These are phyloP conservation scores for Plasmopara halstedii DNA, from an alignment of 352 stramenopile genomes.

Conservation along the genomic window DNA sequence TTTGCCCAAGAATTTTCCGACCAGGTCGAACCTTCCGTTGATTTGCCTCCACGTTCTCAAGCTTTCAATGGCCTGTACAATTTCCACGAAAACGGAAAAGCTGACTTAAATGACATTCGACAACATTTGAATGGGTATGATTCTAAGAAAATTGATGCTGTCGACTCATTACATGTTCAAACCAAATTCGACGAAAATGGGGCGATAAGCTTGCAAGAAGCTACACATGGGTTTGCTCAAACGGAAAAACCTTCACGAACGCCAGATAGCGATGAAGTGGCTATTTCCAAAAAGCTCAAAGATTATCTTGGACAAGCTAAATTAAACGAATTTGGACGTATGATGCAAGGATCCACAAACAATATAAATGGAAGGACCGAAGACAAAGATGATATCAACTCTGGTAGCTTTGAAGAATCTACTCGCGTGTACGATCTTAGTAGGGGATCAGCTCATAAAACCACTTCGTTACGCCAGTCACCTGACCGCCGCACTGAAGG, in stretches of 20 bases:
- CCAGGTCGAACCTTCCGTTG: constrained; percentile 5
- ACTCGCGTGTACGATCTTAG: constrained; percentile 8
- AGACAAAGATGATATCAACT: constrained; percentile 26
- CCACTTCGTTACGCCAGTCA: not conserved
- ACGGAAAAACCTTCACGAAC: constrained; percentile 10
- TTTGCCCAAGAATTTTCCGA: constrained; percentile 31
- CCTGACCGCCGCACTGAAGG: not conserved
- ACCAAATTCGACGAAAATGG: constrained; percentile 35
- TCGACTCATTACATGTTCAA: constrained; percentile 34
- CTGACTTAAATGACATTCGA: no score
- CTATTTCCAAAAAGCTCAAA: constrained; percentile 22
- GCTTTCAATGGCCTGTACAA: no score
- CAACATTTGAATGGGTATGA: constrained; percentile 50
- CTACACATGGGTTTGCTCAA: constrained; percentile 26
- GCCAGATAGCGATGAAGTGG: constrained; percentile 22
- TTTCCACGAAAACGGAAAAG: no score
- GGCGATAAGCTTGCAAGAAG: constrained; percentile 38
- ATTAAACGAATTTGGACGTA: constrained; percentile 37
- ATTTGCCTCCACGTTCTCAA: no score
- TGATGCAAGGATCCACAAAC: constrained; percentile 40
- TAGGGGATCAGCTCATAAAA: constrained; percentile 13
- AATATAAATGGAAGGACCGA: constrained; percentile 12
- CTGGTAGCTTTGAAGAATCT: constrained; percentile 15
- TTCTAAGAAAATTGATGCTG: constrained; percentile 31
- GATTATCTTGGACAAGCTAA: constrained; percentile 38